Percentiles rank a stretch among this genome's conserved stretches.
phyloP scores from a whole-genome alignment of 2,329 filamentous ascomycete species.

The Neocatenulostroma microsporum region DNA sequence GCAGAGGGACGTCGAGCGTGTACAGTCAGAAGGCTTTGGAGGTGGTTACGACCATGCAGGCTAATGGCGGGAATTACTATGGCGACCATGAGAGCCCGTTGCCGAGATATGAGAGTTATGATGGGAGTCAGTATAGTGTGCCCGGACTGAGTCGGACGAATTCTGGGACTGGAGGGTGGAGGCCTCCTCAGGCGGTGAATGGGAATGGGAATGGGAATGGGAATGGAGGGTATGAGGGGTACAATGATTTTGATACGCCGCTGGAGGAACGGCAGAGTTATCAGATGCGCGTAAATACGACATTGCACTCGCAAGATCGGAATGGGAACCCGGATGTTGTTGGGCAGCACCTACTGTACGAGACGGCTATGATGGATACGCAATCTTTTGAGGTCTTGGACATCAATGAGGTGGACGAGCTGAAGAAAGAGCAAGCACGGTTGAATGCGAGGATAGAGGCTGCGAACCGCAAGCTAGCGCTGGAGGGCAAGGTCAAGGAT shows the following conservation, averaged over 20 bases:
- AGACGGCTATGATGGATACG: conserved; percentile 87
- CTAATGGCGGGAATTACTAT: conserved; percentile 14
- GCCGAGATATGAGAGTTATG: conserved; percentile 22
- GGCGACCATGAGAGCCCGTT: conserved; percentile 12
- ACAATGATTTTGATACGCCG: conserved; percentile 20
- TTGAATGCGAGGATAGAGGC: conserved; percentile 72
- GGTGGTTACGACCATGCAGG: conserved; percentile 16
- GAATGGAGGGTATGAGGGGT: too few relatives aligned
- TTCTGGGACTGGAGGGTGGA: too few relatives aligned
- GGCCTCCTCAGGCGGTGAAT: neutral
- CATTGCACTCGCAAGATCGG: conserved; percentile 21
- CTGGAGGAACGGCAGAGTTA: conserved; percentile 18
- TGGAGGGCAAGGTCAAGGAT: conserved; percentile 92
- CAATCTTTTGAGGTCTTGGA: conserved; percentile 76
- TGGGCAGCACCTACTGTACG: conserved; percentile 82
- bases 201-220: conserved; percentile 1
- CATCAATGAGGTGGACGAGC: conserved; percentile 79
- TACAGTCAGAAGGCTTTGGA: conserved; percentile 9
- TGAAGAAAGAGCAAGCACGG: conserved; percentile 78
- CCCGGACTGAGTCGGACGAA: conserved; percentile 3
- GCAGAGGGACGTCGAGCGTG: conserved; percentile 3
- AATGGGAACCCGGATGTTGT: conserved; percentile 53
- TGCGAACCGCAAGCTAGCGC: conserved; percentile 69
- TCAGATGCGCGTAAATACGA: conserved; percentile 24
- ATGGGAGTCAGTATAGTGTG: conserved; percentile 21